Conservation (phyloP, 176 grass and related monocot species). For the Melocanna baccifera region DNA sequence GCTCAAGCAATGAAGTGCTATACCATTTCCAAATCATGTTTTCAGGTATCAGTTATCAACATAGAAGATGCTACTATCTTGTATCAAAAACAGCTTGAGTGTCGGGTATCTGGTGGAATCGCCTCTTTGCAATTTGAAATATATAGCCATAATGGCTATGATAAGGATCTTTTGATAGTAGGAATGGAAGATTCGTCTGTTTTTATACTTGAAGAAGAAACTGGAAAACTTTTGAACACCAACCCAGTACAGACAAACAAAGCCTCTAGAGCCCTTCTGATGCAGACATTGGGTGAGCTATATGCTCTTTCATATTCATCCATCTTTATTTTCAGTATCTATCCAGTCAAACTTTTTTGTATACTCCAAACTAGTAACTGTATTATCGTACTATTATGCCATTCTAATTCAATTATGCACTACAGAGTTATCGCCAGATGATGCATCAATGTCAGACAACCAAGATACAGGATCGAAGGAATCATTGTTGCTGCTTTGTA, state of each 20-base stretch:
- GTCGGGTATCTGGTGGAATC: conserved; percentile 68
- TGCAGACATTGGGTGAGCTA: conserved; percentile 66
- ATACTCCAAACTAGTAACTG: neutral
- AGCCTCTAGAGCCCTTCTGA: conserved; percentile 70
- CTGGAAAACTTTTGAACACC: conserved; percentile 62
- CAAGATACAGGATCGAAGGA: conserved; percentile 49
- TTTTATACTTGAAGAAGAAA: conserved; percentile 70
- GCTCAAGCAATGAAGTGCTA: neutral
- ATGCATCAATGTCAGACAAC: conserved; percentile 27
- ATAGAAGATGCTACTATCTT: conserved; percentile 63
- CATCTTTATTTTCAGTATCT: neutral
- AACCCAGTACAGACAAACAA: conserved; percentile 74
- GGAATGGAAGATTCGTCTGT: conserved; percentile 81
- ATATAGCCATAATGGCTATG: conserved; percentile 58
- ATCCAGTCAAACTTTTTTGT: neutral
- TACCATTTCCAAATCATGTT: conserved; percentile 21
- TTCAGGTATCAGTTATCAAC: conserved; percentile 79
- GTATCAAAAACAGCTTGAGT: conserved; percentile 89
- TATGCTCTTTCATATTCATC: neutral
- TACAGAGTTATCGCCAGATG: conserved; percentile 40
- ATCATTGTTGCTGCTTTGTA: conserved; percentile 71
- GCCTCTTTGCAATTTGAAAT: conserved; percentile 82
- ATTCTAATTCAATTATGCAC: conserved; percentile 31
- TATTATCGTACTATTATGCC: neutral
- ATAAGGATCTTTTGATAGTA: conserved; percentile 70